phyloP scores from a whole-genome alignment of 306 rosid genomes.

The Pueraria montana region DNA sequence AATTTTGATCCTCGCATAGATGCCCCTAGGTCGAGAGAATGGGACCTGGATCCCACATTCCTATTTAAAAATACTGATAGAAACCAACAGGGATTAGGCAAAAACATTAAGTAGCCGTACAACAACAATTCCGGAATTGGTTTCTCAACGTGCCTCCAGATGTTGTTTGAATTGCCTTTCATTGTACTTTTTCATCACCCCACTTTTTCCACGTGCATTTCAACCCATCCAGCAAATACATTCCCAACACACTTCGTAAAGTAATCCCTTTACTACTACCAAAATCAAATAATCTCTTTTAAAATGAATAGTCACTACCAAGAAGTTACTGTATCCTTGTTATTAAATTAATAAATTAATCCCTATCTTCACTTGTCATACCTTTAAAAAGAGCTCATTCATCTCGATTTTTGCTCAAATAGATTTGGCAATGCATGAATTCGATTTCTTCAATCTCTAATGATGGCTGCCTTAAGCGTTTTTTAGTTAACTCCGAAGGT shows the following conservation, averaged over 20 bases:
- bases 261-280: neutral
- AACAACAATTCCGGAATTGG: constrained; percentile 14
- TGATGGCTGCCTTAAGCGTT: neutral
- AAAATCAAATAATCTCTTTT: neutral
- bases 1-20: neutral
- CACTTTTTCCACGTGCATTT: constrained; percentile 49
- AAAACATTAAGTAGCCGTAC: constrained; percentile 32
- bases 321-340: neutral
- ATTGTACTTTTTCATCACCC: constrained; percentile 9
- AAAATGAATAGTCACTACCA: neutral
- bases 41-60: neutral
- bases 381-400: neutral
- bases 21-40: neutral
- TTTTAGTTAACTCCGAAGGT: neutral
- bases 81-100: constrained; percentile 28
- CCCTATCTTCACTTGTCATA: neutral
- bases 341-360: neutral
- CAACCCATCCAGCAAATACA: constrained; percentile 31
- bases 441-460: constrained; percentile 6
- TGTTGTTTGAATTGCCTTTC: constrained; percentile 23
- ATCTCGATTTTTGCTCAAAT: constrained; percentile 12
- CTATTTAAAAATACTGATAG: neutral
- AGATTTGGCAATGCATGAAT: neutral
- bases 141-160: constrained; percentile 34
- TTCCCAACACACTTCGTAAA: constrained; percentile 16